Base-by-base conservation (phyloP, 2,329 filamentous ascomycete species). In the Microascus cirrosus region DNA sequence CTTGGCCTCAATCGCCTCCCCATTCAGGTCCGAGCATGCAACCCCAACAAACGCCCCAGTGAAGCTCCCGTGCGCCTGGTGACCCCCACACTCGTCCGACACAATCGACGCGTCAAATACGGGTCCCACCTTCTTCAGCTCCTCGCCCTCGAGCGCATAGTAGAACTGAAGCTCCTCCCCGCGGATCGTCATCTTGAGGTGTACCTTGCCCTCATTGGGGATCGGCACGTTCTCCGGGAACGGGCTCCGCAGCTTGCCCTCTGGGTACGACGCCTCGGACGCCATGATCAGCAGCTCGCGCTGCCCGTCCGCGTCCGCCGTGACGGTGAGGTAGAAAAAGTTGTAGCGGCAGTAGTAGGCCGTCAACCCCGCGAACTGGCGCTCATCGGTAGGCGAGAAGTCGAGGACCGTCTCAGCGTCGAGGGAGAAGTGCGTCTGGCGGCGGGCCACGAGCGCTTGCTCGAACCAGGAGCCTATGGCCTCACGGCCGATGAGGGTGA, bases 271-370 rank as follows among this genome's bases (percentile, higher is more conserved):
- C 0, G 70, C 76, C 62, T 85, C 79, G 0, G 81, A 84, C 22
- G 72, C 74, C 65, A 82, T 67, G 58, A 85, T 75, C 18, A 82
- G 73, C 8, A 85, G 70, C 66, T 85, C 82, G 11, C 82, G 75
- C 60, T 78, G 70, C 1, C 81, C 81, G 57, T 82, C 76, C 0
- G 76, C 70, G 62, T 81, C 69, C 0, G 81, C 81, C 2, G 81
- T 81, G 1, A 85, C 78, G 0, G 79, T 75, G 6, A 85, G 72
- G 62, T 85, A 85, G 71, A 83, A 85, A 68, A 84, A 85, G 68
- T 85, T 85, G 70, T 74, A 85, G 3, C 82, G 79, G 64, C 77
- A 81, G 69, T 85, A 85, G 67, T 85, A 85, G 0, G 80, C 79
- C 13, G 78, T 79, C 8, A 86, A 69, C 0, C 83, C 82, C 0